Evolutionary conservation across 2,329 filamentous ascomycete genomes (phyloP).

Genomic region (Chrysosporium queenslandicum): DNA sequence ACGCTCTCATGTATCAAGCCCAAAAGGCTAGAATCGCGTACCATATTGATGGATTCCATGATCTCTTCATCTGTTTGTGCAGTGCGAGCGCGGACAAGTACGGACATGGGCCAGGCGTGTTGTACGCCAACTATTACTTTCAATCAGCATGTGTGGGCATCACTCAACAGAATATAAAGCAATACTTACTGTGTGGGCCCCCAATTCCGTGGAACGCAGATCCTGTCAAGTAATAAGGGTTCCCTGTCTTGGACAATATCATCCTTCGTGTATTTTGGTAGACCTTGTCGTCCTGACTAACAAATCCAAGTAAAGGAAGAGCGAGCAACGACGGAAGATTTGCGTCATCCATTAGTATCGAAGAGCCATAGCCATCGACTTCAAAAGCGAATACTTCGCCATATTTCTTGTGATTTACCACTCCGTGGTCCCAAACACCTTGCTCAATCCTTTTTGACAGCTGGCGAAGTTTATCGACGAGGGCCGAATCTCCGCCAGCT

Average conservation of each 20-base stretch:
- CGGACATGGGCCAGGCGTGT: slow-evolving; percentile 94
- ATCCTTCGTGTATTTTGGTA: slow-evolving; percentile 86
- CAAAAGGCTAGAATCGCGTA: slow-evolving; percentile 63
- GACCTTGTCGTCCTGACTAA: slow-evolving; percentile 50
- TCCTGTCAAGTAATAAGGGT: slow-evolving; percentile 81
- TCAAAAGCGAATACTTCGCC: slow-evolving; percentile 56
- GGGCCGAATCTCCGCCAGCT: slow-evolving; percentile 44
- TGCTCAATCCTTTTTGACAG: slow-evolving; percentile 58
- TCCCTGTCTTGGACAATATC: slow-evolving; percentile 62
- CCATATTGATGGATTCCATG: slow-evolving; percentile 56
- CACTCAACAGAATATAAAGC: background rate
- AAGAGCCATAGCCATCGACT: slow-evolving; percentile 54
- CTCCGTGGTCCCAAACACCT: slow-evolving; percentile 75
- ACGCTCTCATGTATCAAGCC: slow-evolving; percentile 89
- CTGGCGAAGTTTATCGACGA: slow-evolving; percentile 42
- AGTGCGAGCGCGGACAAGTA: slow-evolving; percentile 85
- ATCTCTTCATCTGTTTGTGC: slow-evolving; percentile 75
- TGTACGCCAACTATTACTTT: slow-evolving; percentile 58
- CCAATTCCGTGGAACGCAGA: slow-evolving; percentile 76
- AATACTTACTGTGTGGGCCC: slow-evolving; percentile 52
- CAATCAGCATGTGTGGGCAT: slow-evolving; percentile 6
- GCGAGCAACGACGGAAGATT: slow-evolving; percentile 55
- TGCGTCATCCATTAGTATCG: slow-evolving; percentile 56
- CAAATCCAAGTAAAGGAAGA: slow-evolving; percentile 50
- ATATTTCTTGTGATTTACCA: slow-evolving; percentile 45